A percentile compares a stretch with the other conserved stretches of the same genome.
Conservation (phyloP, 495 filamentous ascomycete species). For the Aspergillus panamensis region DNA sequence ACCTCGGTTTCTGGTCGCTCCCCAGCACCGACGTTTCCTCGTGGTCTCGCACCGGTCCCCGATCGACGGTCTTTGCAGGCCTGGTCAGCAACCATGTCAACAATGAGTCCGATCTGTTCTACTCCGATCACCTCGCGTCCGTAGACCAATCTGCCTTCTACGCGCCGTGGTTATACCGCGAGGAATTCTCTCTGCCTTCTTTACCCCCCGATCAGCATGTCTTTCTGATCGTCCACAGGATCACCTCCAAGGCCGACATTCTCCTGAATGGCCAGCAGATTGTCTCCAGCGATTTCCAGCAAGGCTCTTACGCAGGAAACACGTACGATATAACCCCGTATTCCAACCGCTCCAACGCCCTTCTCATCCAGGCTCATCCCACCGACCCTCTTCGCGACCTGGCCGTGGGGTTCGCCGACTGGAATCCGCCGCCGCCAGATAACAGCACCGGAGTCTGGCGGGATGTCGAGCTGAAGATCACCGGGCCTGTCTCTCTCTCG, state of each 20-base stretch:
- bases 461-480: constrained; percentile 55
- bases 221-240: constrained; percentile 54
- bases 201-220: constrained; percentile 42
- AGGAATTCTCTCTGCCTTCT: constrained; percentile 45
- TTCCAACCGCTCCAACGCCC: constrained; percentile 42
- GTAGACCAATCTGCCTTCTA: constrained; percentile 46
- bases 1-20: constrained; percentile 43
- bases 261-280: constrained; percentile 56
- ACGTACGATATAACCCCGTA: constrained; percentile 51
- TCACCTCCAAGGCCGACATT: constrained; percentile 59
- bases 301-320: constrained; percentile 55
- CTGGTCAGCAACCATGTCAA: constrained; percentile 53
- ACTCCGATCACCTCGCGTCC: constrained; percentile 48
- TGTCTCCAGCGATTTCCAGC: constrained; percentile 45
- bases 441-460: constrained; percentile 63
- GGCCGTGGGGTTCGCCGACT: constrained; percentile 59
- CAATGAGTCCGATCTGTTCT: constrained; percentile 55
- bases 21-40: constrained; percentile 45
- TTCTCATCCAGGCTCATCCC: constrained; percentile 53
- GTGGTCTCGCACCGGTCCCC: constrained; percentile 52
- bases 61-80: constrained; percentile 56
- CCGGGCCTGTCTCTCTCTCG: constrained; percentile 50
- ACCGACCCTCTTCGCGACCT: constrained; percentile 59
- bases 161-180: constrained; percentile 60
- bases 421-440: constrained; percentile 61